phyloP scores from a whole-genome alignment of 1,284 basidiomycete species.

The Microbotryum scabiosae region DNA sequence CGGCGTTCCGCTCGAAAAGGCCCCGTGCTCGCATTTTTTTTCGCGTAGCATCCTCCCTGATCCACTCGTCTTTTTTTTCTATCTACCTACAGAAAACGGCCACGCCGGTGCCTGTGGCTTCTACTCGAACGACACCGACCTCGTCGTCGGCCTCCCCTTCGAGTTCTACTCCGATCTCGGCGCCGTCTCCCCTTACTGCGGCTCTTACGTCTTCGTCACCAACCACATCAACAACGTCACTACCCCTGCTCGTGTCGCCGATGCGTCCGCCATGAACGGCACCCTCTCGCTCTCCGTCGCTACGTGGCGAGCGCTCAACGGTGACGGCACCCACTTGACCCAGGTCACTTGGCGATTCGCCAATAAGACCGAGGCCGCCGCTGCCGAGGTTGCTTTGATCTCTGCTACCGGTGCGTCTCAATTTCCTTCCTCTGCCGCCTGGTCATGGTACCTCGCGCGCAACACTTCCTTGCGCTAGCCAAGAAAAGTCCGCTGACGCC shows the following conservation, averaged over 20 bases:
- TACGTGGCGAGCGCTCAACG: constrained; percentile 25
- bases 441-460: constrained; percentile 1
- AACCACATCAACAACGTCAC: constrained; percentile 16
- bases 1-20: no score
- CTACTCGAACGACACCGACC: constrained; percentile 14
- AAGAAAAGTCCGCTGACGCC: no score
- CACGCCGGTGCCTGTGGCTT: constrained; percentile 27
- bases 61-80: no score
- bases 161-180: constrained; percentile 25
- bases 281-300: constrained; percentile 25
- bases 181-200: constrained; percentile 25
- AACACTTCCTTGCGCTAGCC: constrained; percentile 4
- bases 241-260: constrained; percentile 23
- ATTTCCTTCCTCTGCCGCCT: neutral
- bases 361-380: constrained; percentile 25
- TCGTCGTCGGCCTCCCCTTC: constrained; percentile 27
- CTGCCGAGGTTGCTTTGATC: constrained; percentile 10
- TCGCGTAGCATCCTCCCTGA: no score
- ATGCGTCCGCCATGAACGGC: constrained; percentile 20
- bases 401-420: constrained; percentile 1
- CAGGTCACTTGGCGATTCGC: constrained; percentile 29
- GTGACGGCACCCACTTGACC: constrained; percentile 14
- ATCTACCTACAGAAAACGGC: constrained; percentile 10
- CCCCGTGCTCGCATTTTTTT: no score
- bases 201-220: constrained; percentile 23